A percentile compares a stretch with the other conserved stretches of the same genome.
phyloP scores from a whole-genome alignment of 208 protist species.

The Blechomonas ayalai region DNA sequence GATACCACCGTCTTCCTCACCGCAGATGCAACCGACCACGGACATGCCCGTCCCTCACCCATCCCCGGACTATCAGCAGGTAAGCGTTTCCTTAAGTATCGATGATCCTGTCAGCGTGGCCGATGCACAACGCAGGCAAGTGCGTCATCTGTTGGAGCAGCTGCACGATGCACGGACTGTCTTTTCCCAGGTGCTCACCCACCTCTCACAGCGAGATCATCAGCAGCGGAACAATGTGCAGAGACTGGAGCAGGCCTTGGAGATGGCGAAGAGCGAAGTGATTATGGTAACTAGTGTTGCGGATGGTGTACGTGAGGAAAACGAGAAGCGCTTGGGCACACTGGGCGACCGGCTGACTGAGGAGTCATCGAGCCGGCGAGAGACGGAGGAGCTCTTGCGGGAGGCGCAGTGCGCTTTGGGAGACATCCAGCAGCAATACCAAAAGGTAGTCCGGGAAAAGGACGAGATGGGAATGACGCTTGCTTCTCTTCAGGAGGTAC shows the following conservation, averaged over 20 bases:
- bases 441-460: no score
- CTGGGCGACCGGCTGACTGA: no score
- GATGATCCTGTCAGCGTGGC: neutral
- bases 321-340: conserved; percentile 10
- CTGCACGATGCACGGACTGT: conserved; percentile 19
- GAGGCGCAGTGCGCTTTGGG: no score
- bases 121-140: conserved; percentile 7
- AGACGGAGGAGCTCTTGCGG: conserved; percentile 1
- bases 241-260: conserved; percentile 15
- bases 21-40: no score
- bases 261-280: conserved; percentile 7
- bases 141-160: conserved; percentile 18
- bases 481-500: no score
- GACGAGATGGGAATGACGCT: no score
- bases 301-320: conserved; percentile 9
- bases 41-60: no score
- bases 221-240: conserved; percentile 14
- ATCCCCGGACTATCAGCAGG: no score
- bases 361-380: neutral
- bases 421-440: conserved; percentile 4
- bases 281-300: conserved; percentile 14
- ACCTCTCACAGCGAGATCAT: conserved; percentile 6
- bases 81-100: no score
- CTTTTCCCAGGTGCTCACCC: conserved; percentile 10
- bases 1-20: neutral